These are phyloP conservation scores for Kokia cookei DNA, from an alignment of 441 rosid genomes.

Conservation along the genomic window DNA sequence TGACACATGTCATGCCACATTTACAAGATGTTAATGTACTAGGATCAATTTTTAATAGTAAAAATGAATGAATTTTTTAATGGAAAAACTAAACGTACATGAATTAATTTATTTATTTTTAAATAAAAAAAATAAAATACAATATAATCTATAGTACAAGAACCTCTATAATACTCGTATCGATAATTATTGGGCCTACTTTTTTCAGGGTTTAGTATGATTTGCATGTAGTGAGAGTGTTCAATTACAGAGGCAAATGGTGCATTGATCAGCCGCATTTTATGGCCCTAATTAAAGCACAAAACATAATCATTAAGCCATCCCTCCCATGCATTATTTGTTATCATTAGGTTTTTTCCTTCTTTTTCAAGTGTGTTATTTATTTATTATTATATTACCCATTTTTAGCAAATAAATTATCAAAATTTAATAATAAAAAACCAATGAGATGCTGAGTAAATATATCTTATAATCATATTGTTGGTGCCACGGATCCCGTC, in stretches of 20 bases:
- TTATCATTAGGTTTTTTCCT: slow-evolving; percentile 9
- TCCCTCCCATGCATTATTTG: slow-evolving; percentile 16
- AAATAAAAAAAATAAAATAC: no score
- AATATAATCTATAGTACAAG: no score
- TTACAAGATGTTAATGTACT: no score
- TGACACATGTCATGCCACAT: no score
- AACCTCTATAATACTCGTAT: fast-evolving
- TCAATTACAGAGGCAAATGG: slow-evolving; percentile 1
- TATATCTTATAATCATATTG: neutral
- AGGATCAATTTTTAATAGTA: no score
- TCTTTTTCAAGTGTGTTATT: neutral
- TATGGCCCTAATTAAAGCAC: slow-evolving; percentile 19
- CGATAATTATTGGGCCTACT: neutral
- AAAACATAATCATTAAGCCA: slow-evolving; percentile 31
- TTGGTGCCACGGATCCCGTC: neutral
- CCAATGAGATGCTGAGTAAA: neutral
- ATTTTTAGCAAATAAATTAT: neutral
- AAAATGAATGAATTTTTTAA: neutral
- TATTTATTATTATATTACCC: neutral
- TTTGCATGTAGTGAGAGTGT: neutral
- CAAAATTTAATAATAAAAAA: neutral
- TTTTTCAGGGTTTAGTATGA: neutral
- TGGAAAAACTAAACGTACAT: no score
- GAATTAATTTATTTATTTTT: no score
- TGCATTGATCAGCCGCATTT: slow-evolving; percentile 16